phyloP scores from a whole-genome alignment of 192 early-diverging fungal species.

The Coemansia sp. region DNA sequence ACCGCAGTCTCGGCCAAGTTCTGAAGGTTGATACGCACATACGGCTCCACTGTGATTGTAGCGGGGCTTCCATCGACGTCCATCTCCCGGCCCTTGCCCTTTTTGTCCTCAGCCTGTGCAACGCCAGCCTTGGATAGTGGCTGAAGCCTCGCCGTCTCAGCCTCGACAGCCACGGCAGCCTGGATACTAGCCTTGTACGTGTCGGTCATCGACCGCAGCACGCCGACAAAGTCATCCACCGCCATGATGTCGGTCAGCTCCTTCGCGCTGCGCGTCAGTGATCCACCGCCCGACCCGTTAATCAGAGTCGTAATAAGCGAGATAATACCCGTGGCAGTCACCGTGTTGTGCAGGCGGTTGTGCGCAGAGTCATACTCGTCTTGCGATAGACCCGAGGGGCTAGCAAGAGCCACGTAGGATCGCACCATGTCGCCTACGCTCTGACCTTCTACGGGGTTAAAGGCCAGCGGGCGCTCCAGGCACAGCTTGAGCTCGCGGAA shows the following conservation, averaged over 20 bases:
- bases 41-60: conserved; percentile 18
- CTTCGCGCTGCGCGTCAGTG: conserved; percentile 41
- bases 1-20: conserved; percentile 45
- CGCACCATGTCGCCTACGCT: conserved; percentile 2
- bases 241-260: conserved; percentile 28
- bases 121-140: conserved; percentile 12
- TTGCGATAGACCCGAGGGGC: conserved; percentile 29
- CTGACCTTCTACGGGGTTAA: neutral
- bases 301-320: conserved; percentile 45
- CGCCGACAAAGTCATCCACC: conserved; percentile 33
- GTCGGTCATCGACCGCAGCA: conserved; percentile 22
- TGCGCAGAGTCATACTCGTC: conserved; percentile 29
- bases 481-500: conserved; percentile 37
- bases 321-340: conserved; percentile 30
- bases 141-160: conserved; percentile 18
- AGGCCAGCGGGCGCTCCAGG: conserved; percentile 17
- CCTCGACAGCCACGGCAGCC: conserved; percentile 43
- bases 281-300: conserved; percentile 44
- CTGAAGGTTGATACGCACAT: conserved; percentile 29
- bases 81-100: conserved; percentile 26
- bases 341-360: conserved; percentile 30
- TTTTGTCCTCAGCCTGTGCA: conserved; percentile 13
- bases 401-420: conserved; percentile 34
- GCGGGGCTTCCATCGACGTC: conserved; percentile 32
- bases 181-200: conserved; percentile 29